phyloP scores from a whole-genome alignment of 1,139 yeast species.

The Yueomyces sp. region DNA sequence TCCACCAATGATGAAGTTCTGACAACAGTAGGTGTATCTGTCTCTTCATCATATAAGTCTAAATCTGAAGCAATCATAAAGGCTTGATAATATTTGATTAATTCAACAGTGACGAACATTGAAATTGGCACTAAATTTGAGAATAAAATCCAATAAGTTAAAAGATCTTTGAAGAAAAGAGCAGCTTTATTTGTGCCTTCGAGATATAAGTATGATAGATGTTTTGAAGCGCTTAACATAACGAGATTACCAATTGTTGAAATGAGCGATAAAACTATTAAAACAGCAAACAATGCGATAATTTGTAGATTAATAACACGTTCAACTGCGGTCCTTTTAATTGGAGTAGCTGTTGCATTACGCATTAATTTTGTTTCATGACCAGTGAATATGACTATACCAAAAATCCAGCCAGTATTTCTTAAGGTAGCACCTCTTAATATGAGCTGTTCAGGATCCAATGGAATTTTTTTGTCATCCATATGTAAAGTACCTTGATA shows the following conservation, averaged over 20 bases:
- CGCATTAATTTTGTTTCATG: conserved; percentile 98
- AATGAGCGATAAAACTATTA: conserved; percentile 61
- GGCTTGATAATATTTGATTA: conserved; percentile 92
- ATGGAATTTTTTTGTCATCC: conserved; percentile 46
- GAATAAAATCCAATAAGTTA: conserved; percentile 91
- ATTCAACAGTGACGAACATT: conserved; percentile 87
- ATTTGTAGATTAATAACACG: conserved; percentile 88
- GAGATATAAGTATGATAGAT: conserved; percentile 52
- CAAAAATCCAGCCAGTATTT: conserved; percentile 93
- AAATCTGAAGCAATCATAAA: conserved; percentile 86
- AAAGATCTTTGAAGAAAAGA: conserved; percentile 70
- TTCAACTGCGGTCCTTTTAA: conserved; percentile 93
- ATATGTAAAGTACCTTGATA: conserved; percentile 81
- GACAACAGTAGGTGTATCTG: conserved; percentile 91
- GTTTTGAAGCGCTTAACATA: conserved; percentile 39
- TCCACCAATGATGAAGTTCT: conserved; percentile 92
- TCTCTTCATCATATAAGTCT: conserved; percentile 77
- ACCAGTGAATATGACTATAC: conserved; percentile 89
- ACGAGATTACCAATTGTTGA: conserved; percentile 85
- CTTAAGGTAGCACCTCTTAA: conserved; percentile 91
- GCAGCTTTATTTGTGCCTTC: conserved; percentile 58
- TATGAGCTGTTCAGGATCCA: conserved; percentile 81
- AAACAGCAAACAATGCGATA: conserved; percentile 69
- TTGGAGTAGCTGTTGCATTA: conserved; percentile 97
- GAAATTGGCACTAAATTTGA: conserved; percentile 95